Conservation (phyloP, 148 eudicot genomes). For the Polygonum aviculare region DNA sequence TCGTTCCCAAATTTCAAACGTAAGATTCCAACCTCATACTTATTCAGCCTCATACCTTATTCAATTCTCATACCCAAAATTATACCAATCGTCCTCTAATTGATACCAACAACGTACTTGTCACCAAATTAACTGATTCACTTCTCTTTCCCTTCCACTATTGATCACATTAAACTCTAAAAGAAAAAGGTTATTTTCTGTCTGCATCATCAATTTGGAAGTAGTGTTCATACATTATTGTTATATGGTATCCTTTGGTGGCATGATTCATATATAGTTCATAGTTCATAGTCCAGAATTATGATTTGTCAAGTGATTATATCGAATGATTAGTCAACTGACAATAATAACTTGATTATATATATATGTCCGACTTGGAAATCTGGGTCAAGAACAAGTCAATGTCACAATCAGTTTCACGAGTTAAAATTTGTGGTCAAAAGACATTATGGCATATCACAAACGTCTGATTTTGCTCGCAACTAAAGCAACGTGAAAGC, state of each 20-base stretch:
- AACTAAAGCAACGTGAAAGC: slow-evolving; percentile 5
- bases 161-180: not conserved
- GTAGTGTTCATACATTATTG: too few species aligned
- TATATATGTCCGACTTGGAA: too few species aligned
- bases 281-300: not conserved
- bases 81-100: too few species aligned
- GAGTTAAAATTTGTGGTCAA: not conserved
- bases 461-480: not conserved
- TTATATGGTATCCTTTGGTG: too few species aligned
- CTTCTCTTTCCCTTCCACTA: not conserved
- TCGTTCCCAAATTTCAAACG: too few species aligned
- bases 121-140: not conserved
- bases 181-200: not conserved
- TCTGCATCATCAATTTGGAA: not conserved
- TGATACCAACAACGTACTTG: too few species aligned
- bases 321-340: too few species aligned
- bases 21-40: too few species aligned
- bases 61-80: too few species aligned
- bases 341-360: too few species aligned
- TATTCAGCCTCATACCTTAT: too few species aligned
- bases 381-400: not conserved
- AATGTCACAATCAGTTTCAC: not conserved
- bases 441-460: not conserved
- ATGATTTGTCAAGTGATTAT: not conserved
- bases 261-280: too few species aligned